phyloP scores from a whole-genome alignment of 2,329 filamentous ascomycete genomes.

The Mariannaea sp. region DNA sequence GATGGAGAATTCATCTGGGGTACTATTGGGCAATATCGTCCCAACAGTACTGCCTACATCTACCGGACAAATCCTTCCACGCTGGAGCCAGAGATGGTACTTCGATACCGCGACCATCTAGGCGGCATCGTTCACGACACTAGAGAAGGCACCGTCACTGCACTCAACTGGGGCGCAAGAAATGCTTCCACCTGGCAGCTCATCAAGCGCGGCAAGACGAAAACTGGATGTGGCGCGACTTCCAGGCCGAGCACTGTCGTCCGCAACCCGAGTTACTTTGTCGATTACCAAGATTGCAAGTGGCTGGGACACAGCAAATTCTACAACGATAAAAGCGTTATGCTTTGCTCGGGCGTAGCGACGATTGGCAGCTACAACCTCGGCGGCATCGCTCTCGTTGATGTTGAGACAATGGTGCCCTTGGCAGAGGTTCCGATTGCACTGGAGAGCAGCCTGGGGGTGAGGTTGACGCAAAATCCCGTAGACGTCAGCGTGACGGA shows the following conservation, averaged over 20 bases:
- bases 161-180: constrained; percentile 53
- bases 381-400: constrained; percentile 54
- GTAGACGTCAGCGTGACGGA: constrained; percentile 51
- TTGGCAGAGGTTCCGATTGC: constrained; percentile 52
- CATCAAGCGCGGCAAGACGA: constrained; percentile 1
- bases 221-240: constrained; percentile 25
- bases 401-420: constrained; percentile 50
- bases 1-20: constrained; percentile 54
- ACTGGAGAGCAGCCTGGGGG: constrained; percentile 46
- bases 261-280: constrained; percentile 49
- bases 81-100: constrained; percentile 42
- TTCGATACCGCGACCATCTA: constrained; percentile 49
- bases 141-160: constrained; percentile 41
- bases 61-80: constrained; percentile 46
- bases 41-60: constrained; percentile 51
- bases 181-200: constrained; percentile 47
- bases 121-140: constrained; percentile 53
- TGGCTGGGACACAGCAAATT: constrained; percentile 48
- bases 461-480: constrained; percentile 53
- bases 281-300: constrained; percentile 59
- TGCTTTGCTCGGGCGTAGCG: constrained; percentile 54
- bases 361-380: constrained; percentile 43
- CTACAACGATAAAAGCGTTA: constrained; percentile 46
- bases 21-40: constrained; percentile 52
- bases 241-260: constrained; percentile 27